These are phyloP conservation scores for Candida silvicultrix DNA, from an alignment of 805 yeast genomes.

Conservation along the genomic window DNA sequence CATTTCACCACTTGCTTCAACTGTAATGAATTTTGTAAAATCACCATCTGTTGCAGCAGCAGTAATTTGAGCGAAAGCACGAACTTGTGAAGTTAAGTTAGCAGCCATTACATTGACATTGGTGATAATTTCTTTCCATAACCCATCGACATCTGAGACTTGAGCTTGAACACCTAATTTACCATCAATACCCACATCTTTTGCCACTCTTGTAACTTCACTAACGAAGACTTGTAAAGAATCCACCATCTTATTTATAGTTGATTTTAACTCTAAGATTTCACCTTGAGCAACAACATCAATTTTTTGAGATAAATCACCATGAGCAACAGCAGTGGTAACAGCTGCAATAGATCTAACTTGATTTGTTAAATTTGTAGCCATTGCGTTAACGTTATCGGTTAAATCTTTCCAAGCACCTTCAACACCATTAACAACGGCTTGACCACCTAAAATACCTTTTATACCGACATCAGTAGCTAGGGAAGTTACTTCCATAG, in stretches of 20 bases:
- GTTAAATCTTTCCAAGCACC: constrained; percentile 86
- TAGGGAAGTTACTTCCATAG: constrained; percentile 78
- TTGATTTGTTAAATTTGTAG: constrained; percentile 74
- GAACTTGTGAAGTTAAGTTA: constrained; percentile 77
- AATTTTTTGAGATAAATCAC: constrained; percentile 74
- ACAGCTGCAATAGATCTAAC: constrained; percentile 83
- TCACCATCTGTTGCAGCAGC: constrained; percentile 93
- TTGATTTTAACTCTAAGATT: constrained; percentile 70
- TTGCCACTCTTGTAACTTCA: constrained; percentile 79
- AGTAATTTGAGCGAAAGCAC: constrained; percentile 85
- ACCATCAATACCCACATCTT: constrained; percentile 86
- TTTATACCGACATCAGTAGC: constrained; percentile 85
- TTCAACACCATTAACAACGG: constrained; percentile 69
- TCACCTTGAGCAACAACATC: constrained; percentile 85
- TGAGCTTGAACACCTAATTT: constrained; percentile 84
- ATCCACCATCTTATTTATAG: constrained; percentile 86
- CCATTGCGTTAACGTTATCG: constrained; percentile 86
- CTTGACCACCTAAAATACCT: constrained; percentile 81
- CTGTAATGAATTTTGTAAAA: constrained; percentile 78
- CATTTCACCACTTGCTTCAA: constrained; percentile 85
- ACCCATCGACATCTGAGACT: constrained; percentile 77
- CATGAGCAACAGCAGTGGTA: constrained; percentile 82
- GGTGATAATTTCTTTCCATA: constrained; percentile 82
- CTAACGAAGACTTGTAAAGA: constrained; percentile 75
- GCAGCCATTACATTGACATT: constrained; percentile 87